phyloP scores from a whole-genome alignment of 2,329 filamentous ascomycete genomes.

The Exutisphaerella laricina region DNA sequence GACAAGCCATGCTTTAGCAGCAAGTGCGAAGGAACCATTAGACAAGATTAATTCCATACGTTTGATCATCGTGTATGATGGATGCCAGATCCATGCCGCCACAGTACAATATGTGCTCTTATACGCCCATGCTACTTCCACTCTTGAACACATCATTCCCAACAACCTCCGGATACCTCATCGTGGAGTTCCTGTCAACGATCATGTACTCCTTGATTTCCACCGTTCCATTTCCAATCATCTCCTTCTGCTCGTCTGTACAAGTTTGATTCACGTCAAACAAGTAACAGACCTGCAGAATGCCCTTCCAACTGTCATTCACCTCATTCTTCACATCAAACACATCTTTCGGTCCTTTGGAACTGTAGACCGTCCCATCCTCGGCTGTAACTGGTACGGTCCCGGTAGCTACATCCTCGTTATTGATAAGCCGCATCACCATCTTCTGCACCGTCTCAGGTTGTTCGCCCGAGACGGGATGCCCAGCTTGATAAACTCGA shows the following conservation, averaged over 20 bases:
- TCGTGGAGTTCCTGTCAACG: slow-evolving; percentile 14
- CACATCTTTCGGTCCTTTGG: slow-evolving; percentile 9
- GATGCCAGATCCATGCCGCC: no score
- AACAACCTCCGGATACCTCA: slow-evolving; percentile 15
- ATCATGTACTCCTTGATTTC: slow-evolving; percentile 15
- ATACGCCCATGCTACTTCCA: no score
- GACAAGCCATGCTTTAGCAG: no score
- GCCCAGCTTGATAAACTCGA: slow-evolving; percentile 30
- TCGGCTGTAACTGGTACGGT: not conserved
- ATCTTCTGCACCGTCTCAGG: slow-evolving; percentile 46
- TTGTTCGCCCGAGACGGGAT: slow-evolving; percentile 44
- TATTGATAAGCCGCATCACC: slow-evolving; percentile 44
- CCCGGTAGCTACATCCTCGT: slow-evolving; percentile 43
- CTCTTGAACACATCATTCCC: slow-evolving; percentile 1
- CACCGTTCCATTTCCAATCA: slow-evolving; percentile 13
- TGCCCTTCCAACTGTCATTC: slow-evolving; percentile 7
- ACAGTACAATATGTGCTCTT: no score
- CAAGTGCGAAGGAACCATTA: no score
- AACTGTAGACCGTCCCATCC: slow-evolving; percentile 1
- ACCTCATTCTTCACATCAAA: slow-evolving; percentile 12
- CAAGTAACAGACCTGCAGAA: slow-evolving; percentile 17
- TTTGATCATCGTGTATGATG: no score
- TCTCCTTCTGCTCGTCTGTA: slow-evolving; percentile 14
- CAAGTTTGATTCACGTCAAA: slow-evolving; percentile 13
- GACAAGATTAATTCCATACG: no score